Evolutionary conservation across 768 basidiomycete genomes (phyloP).

Genomic region (Pisolithus sp.): DNA sequence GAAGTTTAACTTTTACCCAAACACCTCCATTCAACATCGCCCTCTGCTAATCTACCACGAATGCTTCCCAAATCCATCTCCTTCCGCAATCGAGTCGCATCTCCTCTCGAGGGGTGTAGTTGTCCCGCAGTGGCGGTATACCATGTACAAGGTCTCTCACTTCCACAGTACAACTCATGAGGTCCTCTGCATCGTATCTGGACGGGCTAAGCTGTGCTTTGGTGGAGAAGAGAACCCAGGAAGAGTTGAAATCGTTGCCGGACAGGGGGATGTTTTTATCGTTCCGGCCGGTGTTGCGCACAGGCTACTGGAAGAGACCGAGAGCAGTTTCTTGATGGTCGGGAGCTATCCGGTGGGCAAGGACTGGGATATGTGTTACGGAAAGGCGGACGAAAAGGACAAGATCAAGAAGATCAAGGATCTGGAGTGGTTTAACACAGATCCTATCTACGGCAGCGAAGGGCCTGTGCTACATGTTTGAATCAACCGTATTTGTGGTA

Average conservation of each 20-base stretch:
- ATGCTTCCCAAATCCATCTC: constrained; percentile 20
- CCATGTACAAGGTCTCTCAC: constrained; percentile 36
- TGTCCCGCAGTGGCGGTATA: constrained; percentile 37
- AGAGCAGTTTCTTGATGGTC: constrained; percentile 32
- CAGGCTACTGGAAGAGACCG: constrained; percentile 25
- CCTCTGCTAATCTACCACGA: constrained; percentile 35
- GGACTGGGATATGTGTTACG: constrained; percentile 37
- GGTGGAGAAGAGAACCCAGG: constrained; percentile 33
- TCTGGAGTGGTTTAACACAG: constrained; percentile 32
- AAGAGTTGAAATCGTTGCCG: constrained; percentile 25
- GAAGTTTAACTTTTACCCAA: constrained; percentile 28
- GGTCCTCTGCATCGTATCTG: constrained; percentile 29
- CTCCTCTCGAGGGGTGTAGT: constrained; percentile 28
- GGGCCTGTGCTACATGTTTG: constrained; percentile 28
- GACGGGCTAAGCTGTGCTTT: constrained; percentile 33
- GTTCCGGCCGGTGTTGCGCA: constrained; percentile 39
- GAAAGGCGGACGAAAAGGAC: constrained; percentile 25
- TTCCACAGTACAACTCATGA: constrained; percentile 41
- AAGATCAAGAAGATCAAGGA: constrained; percentile 21
- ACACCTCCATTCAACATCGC: constrained; percentile 26
- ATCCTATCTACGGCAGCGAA: constrained; percentile 35
- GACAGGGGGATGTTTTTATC: constrained; percentile 34
- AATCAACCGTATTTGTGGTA: too few relatives aligned
- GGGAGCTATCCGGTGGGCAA: constrained; percentile 33
- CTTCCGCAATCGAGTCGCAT: constrained; percentile 29